Evolutionary conservation across 306 rosid genomes (phyloP), one percentile per base, ranked within the genome.

Genomic region (Trifolium repens): DNA sequence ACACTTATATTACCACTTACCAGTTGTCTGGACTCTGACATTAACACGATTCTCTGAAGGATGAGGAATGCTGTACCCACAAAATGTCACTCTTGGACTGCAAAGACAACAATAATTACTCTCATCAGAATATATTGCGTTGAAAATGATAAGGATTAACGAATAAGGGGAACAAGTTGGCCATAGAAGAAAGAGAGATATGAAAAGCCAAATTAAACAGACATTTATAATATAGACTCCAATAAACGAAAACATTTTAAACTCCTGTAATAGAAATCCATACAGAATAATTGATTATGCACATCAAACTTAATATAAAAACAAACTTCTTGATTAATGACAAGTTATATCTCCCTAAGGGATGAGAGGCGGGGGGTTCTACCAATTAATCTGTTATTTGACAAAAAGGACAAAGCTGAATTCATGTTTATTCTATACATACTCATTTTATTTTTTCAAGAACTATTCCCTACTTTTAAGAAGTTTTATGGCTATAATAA

Each of bases 41-140:
- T 93, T 93, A 76, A 91, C 98, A 42, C 81, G 87, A 69, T 88
- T 91, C 8, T 93, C 96, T 30, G 92, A 93, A 53, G 92, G 98
- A 85, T 93, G 97, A 71, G 98, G 97, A 79, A 89, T 93, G 94
- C 88, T 93, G 80, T 91, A 88, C 14, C 97, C 98, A 59, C 84
- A 77, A 70, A 89, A 93, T 69, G 87, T 55, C 65, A 85, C 87
- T 78, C 93, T 84, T 64, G 93, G 96, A 72, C 93, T 88, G 91
- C 87, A 87, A 83, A 58, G 72, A 5, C 7, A 84, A 84, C 52
- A 80, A 65, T 0, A 52, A 62, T 7, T 43, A 16, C 54, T 39
- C 24, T 43, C 42, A 73, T 79, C 9, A 80, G 61, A 13, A 78
- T 59, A 32, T 11, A 61, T 53, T 73, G 43, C n/a, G 24, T 35